A percentile compares a stretch with the other conserved stretches of the same genome.
These are phyloP conservation scores for Fusarium verticillioides DNA, from an alignment of 2,329 filamentous ascomycete species.

Conservation along the genomic window DNA sequence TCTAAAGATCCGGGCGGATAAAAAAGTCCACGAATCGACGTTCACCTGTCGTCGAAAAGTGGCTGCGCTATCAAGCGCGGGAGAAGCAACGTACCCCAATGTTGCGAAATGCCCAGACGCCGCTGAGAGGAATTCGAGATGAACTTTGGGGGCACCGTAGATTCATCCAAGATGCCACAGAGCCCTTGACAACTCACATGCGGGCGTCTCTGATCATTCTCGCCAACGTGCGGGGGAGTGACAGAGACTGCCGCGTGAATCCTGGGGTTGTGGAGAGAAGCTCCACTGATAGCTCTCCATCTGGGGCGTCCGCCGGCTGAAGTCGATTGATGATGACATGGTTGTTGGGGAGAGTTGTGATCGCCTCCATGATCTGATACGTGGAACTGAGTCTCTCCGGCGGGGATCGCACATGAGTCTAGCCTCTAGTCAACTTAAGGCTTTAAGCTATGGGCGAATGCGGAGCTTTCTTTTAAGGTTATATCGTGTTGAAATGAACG, in stretches of 20 bases:
- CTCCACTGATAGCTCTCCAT: slow-evolving; percentile 33
- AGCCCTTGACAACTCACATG: background rate
- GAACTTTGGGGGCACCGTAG: slow-evolving; percentile 29
- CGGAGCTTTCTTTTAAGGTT: slow-evolving; percentile 29
- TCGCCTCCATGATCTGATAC: slow-evolving; percentile 24
- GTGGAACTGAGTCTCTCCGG: slow-evolving; percentile 35
- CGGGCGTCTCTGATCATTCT: slow-evolving; percentile 15
- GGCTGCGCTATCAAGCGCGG: slow-evolving; percentile 9
- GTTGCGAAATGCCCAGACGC: slow-evolving; percentile 18
- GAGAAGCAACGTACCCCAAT: slow-evolving; percentile 1
- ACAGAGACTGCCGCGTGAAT: slow-evolving; percentile 31
- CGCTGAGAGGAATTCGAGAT: background rate
- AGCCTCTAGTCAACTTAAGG: slow-evolving; percentile 7
- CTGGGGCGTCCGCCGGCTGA: slow-evolving; percentile 7
- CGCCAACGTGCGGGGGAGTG: slow-evolving; percentile 32
- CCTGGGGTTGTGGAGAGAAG: slow-evolving; percentile 39
- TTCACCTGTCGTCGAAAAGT: slow-evolving; percentile 5
- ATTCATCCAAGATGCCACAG: slow-evolving; percentile 7
- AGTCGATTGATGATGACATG: slow-evolving; percentile 3
- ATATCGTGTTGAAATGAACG: slow-evolving; percentile 16
- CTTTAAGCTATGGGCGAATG: slow-evolving; percentile 4
- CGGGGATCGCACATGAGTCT: slow-evolving; percentile 18
- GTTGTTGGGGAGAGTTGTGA: background rate
- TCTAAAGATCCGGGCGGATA: slow-evolving; percentile 14
- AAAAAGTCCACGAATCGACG: slow-evolving; percentile 41